Evolutionary conservation across 129 eudicot genomes (phyloP).

Genomic region (Lactuca saligna): DNA sequence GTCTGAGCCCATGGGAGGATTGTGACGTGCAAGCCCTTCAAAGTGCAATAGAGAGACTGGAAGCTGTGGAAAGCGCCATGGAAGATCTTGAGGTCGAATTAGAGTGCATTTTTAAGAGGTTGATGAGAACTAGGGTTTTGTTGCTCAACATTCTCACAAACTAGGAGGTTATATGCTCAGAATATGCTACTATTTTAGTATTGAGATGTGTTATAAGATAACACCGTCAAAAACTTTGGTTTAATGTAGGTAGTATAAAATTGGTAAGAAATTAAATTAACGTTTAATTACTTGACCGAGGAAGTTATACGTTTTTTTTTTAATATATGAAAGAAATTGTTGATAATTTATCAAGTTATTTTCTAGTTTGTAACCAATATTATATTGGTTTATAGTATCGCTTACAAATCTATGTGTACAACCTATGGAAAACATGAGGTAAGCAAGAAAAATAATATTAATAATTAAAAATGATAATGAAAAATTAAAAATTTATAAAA

Average conservation of each 20-base stretch:
- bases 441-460: too few species aligned
- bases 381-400: too few species aligned
- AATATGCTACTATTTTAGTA: constrained; percentile 5
- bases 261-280: not conserved
- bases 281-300: not conserved
- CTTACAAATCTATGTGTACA: too few species aligned
- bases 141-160: constrained; percentile 75
- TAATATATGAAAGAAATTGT: not conserved
- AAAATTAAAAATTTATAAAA: too few species aligned
- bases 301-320: not conserved
- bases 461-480: too few species aligned
- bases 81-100: constrained; percentile 78
- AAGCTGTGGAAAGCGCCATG: constrained; percentile 65
- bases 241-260: too few species aligned
- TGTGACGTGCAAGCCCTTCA: constrained; percentile 46
- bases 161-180: constrained; percentile 26
- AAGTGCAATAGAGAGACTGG: constrained; percentile 49
- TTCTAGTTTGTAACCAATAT: too few species aligned
- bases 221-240: not conserved
- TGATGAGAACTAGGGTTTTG: constrained; percentile 83
- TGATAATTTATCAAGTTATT: too few species aligned
- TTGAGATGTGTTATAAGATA: not conserved
- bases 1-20: constrained; percentile 65
- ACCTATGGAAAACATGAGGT: too few species aligned
- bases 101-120: constrained; percentile 66